These are phyloP conservation scores for Sisymbrium altissimum DNA, from an alignment of 345 rosid genomes.

Conservation along the genomic window DNA sequence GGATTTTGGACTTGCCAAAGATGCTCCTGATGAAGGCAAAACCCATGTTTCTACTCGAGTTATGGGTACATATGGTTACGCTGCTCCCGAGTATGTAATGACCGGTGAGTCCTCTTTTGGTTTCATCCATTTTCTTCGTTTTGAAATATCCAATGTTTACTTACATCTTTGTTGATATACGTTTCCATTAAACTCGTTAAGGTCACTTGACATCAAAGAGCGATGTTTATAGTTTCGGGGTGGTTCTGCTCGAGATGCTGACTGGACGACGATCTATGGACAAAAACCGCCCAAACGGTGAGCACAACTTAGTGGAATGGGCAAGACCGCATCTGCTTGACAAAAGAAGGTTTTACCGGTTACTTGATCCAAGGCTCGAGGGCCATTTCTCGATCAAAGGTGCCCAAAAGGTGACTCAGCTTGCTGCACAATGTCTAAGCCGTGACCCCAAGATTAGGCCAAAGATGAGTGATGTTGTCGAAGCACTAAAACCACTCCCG, in stretches of 20 bases:
- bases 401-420: conserved; percentile 72
- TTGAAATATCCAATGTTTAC: background rate
- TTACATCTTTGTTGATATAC: background rate
- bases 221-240: conserved; percentile 84
- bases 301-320: conserved; percentile 84
- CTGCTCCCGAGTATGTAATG: conserved; percentile 99
- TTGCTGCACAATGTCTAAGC: conserved; percentile 77
- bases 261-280: conserved; percentile 83
- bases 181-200: conserved; percentile 19
- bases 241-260: conserved; percentile 74
- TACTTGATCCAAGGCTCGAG: conserved; percentile 79
- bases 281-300: conserved; percentile 73
- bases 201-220: conserved; percentile 87
- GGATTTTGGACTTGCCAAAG: conserved; percentile 98
- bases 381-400: conserved; percentile 80
- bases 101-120: conserved; percentile 59
- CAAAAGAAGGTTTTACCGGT: conserved; percentile 66
- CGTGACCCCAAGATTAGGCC: conserved; percentile 85
- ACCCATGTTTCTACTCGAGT: conserved; percentile 98
- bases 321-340: conserved; percentile 78
- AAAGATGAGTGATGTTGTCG: conserved; percentile 75
- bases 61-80: conserved; percentile 98
- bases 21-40: conserved; percentile 97
- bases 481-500: conserved; percentile 64
- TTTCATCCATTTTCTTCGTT: background rate